Evolutionary conservation across 306 rosid species (phyloP), one percentile per base, ranked within the genome.

Genomic region (Cajanus cajan): DNA sequence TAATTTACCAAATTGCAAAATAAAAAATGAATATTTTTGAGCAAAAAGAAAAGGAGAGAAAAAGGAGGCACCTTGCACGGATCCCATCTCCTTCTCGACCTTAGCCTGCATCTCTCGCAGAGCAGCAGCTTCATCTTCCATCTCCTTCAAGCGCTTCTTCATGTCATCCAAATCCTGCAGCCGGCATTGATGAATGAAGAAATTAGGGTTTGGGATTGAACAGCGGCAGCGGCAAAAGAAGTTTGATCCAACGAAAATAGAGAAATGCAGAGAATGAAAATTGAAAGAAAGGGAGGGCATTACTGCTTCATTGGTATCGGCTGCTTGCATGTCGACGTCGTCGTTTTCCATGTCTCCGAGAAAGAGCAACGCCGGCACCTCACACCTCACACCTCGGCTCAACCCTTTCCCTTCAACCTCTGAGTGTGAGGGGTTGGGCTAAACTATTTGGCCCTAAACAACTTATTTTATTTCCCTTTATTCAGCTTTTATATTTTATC

Each of bases 101-200:
- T 87, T 90, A 71, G 90, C 91, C 28, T 90, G 94, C 91, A 90
- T 90, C 87, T 90, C 90, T 40, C 90, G 78, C 33, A 90, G 72
- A 31, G 94, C 94, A 68, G 85, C 90, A 12, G 90, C 85, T 68
- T 90, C 94, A 36, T 89, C 89, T 78, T 89, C 91, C 86, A 89
- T 85, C 44, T 87, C 93, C 85, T 89, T 89, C 78, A 87, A 74
- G 43, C 91, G 86, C 74, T 87, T 89, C 85, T 89, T 85, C 91
- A 87, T 89, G 79, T 89, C 90, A 63, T 86, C 90, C 63, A 89
- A 69, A 9, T 89, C 92, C 92, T 89, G 70, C 36, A 34, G 52
- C n/a, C 8, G 39, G 12, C 52, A 64, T 5, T 40, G 55, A 48
- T 8, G 31, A 10, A 43, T 0, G 39, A 82, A 78, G 18, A 14